Conservation (phyloP, 192 early-diverging fungal species). For the Coemansia sp. region DNA sequence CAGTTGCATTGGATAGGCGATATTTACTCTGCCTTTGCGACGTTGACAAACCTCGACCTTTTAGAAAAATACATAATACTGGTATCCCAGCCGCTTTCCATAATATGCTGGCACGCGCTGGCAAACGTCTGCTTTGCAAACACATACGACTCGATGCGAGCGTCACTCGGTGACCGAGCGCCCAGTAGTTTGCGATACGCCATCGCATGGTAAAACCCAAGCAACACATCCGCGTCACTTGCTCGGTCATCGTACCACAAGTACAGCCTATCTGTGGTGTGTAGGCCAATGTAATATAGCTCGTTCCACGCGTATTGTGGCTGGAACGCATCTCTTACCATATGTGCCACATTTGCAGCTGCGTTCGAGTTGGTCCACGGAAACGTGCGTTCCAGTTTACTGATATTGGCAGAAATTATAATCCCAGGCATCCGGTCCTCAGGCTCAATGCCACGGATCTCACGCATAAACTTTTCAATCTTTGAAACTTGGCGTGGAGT, state of each 20-base stretch:
- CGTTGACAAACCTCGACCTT: conserved; percentile 11
- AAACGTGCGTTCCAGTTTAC: not conserved
- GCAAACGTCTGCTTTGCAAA: conserved; percentile 33
- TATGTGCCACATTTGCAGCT: not conserved
- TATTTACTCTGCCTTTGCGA: not conserved
- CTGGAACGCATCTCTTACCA: conserved; percentile 23
- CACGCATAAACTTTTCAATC: conserved; percentile 41
- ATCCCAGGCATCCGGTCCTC: conserved; percentile 19
- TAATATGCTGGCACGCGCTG: conserved; percentile 10
- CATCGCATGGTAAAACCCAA: conserved; percentile 33
- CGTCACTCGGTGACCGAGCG: not conserved
- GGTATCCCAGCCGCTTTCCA: conserved; percentile 32
- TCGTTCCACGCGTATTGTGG: not conserved
- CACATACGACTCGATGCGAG: conserved; percentile 11
- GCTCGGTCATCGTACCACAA: conserved; percentile 34
- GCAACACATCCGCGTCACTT: conserved; percentile 17
- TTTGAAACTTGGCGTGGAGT: conserved; percentile 34
- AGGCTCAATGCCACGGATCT: conserved; percentile 15
- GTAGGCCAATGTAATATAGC: conserved; percentile 31
- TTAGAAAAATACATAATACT: conserved; percentile 34
- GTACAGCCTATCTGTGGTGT: conserved; percentile 11
- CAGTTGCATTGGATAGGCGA: not conserved
- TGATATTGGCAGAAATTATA: conserved; percentile 15
- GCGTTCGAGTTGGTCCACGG: too few species aligned
- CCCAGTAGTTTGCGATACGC: conserved; percentile 14